These are phyloP conservation scores for Aspergillus pseudoglaucus DNA, from an alignment of 2,329 filamentous ascomycete species.

Conservation along the genomic window DNA sequence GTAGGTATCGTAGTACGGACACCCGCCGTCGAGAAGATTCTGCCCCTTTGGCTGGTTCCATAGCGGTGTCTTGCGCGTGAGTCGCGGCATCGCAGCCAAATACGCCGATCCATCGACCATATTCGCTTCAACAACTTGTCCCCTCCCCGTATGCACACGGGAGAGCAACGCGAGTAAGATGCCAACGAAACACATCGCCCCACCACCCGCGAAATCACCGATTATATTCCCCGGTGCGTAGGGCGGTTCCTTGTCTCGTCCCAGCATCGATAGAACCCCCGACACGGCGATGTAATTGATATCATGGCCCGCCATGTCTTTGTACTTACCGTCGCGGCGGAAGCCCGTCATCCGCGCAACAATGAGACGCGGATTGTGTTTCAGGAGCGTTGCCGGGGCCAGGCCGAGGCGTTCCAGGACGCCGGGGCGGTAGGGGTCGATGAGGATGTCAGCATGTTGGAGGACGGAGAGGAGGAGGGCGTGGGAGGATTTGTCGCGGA, in stretches of 20 bases:
- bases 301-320: constrained; percentile 84
- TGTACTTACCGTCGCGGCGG: constrained; percentile 76
- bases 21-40: constrained; percentile 77
- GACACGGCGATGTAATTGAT: constrained; percentile 94
- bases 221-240: constrained; percentile 77
- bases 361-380: constrained; percentile 66
- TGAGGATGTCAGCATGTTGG: constrained; percentile 64
- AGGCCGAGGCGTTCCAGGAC: constrained; percentile 81
- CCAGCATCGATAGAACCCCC: constrained; percentile 71
- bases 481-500: constrained; percentile 61
- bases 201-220: constrained; percentile 87
- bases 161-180: constrained; percentile 72
- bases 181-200: constrained; percentile 72
- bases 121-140: constrained; percentile 89
- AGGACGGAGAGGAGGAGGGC: constrained; percentile 62
- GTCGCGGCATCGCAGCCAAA: constrained; percentile 68
- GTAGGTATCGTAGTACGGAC: constrained; percentile 86
- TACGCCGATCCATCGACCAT: constrained; percentile 90
- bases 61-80: constrained; percentile 56
- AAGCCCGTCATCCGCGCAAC: constrained; percentile 87
- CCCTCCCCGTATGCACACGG: constrained; percentile 57
- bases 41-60: constrained; percentile 62
- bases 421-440: constrained; percentile 89
- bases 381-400: constrained; percentile 61
- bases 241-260: constrained; percentile 62